Evolutionary conservation across 2,329 filamentous ascomycete species (phyloP).

Genomic region (Pseudonectria foliicola): DNA sequence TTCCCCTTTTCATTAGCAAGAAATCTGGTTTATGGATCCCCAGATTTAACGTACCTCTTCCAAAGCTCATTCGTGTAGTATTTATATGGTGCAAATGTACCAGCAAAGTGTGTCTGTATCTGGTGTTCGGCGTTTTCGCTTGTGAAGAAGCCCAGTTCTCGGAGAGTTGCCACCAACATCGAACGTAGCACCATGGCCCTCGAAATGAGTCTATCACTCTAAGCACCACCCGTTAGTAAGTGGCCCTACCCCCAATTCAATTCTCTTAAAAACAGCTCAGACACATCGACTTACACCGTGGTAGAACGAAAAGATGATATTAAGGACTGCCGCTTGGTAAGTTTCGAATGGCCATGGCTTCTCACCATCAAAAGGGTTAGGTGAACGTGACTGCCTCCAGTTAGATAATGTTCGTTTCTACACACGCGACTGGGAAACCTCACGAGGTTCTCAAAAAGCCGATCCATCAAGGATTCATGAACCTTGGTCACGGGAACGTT

Average conservation of each 20-base stretch:
- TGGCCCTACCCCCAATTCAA: accelerated
- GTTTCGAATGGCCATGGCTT: constrained; percentile 23
- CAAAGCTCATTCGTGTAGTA: constrained; percentile 25
- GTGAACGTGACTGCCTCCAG: constrained; percentile 11
- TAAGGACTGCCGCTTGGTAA: constrained; percentile 29
- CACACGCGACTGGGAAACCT: constrained; percentile 1
- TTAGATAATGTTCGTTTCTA: constrained; percentile 3
- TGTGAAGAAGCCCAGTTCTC: constrained; percentile 31
- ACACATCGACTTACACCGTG: constrained; percentile 22
- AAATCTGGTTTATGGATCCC: no score
- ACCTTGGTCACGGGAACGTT: constrained; percentile 22
- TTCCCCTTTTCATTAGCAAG: constrained; percentile 1
- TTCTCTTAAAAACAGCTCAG: background rate
- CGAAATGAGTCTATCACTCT: constrained; percentile 27
- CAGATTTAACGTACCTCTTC: constrained; percentile 24
- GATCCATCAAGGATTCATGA: constrained; percentile 25
- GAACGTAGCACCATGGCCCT: constrained; percentile 27
- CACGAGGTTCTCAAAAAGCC: constrained; percentile 23
- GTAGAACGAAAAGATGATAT: constrained; percentile 33
- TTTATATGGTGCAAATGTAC: constrained; percentile 31
- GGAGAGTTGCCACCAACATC: constrained; percentile 26
- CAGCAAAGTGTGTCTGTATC: constrained; percentile 27
- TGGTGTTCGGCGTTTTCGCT: constrained; percentile 28
- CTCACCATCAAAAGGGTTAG: constrained; percentile 8
- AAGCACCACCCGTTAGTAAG: constrained; percentile 4